Evolutionary conservation across 2,329 filamentous ascomycete genomes (phyloP), one percentile per base, ranked within the genome.

Genomic region (Diaporthe sp.): DNA sequence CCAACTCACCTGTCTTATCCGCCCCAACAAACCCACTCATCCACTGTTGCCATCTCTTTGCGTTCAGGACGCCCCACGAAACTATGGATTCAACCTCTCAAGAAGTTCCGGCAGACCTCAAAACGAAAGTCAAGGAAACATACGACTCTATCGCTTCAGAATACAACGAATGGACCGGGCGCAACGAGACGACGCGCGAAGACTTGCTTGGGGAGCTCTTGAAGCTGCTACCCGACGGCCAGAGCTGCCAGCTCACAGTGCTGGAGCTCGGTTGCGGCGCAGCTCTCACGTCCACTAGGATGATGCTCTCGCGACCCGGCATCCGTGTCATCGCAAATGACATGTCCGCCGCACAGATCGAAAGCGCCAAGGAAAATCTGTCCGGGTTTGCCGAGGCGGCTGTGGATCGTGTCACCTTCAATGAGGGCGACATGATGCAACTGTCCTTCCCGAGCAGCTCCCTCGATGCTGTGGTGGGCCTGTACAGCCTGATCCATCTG

Each of bases 401-500:
- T 77, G 75, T 3, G n/a, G 55, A 49, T 13, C 71, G 71, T 13
- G 57, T 72, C 0, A 49, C 15, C 17, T 72, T 39, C 15, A 25
- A 31, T 7, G 39, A 65, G 42, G 44, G 71, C 17, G 71, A 72
- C 28, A 72, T 72, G 71, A 65, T 72, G 71, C 22, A 42, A 1
- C 81, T 87, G 3, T 71, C 78, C 2, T 85, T 85, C 70, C 49
- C 78, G 0, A 75, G 77, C 0, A 80, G 60, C 0, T 82, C 82
- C 0, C 84, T 91, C 73, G 85, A 90, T 75, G 88, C 86, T 6
- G 84, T 90, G 2, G 78, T 88, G 1, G 89, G 82, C 0, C 86
- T 91, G 78, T 91, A 90, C 81, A 89, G 87, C 51, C 79, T 92
- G 71, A 87, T 90, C 71, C 90, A 92, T 77, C 84, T 92, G 5